Evolutionary conservation across 2,329 filamentous ascomycete species (phyloP), one percentile per base, ranked within the genome.

Genomic region (Apiospora phragmitis): DNA sequence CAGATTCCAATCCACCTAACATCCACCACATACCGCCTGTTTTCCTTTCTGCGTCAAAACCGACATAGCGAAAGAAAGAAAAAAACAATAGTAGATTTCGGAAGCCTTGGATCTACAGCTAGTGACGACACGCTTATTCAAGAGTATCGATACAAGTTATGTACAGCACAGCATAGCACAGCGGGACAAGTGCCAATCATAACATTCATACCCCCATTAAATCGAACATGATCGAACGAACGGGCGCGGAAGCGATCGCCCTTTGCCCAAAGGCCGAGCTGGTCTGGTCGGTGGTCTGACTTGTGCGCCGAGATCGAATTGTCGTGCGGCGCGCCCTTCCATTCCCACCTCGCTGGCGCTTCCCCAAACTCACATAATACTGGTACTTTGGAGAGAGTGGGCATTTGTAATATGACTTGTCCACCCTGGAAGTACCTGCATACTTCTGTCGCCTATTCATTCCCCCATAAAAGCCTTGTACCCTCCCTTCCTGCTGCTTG

Each of bases 21-120:
- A n/a, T 62, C 55, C 49, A 55, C 55, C 55, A 62, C 55, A 38
- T 62, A 62, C 32, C 55, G 55, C 55, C 55, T 38, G 18, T 62
- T 62, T 55, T 32, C 32, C 55, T 14, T 38, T n/a, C 32, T 62
- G 55, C 32, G 32, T 14, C 55, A 38, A 38, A n/a, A 21, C 55
- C 16, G 21, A n/a, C 18, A 35, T 21, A 21, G 43, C 42, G 49
- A 21, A 32, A 55, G 16, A 59, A 59, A 4, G 26, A 35, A 62
- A 59, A 59, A 38, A n/a, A 38, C 55, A 62, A 62, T 62, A 62
- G 55, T 62, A 62, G 55, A 62, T 38, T 38, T 32, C 55, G 55
- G 55, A 62, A 62, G 55, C 55, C 55, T 62, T 32, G 55, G 55
- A 62, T 62, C 55, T 62, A 62, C 55, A 62, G 55, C 55, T 62